A percentile compares a stretch with the other conserved stretches of the same genome.
phyloP scores from a whole-genome alignment of 495 filamentous ascomycete species.

The Hypoxylon fuscum region DNA sequence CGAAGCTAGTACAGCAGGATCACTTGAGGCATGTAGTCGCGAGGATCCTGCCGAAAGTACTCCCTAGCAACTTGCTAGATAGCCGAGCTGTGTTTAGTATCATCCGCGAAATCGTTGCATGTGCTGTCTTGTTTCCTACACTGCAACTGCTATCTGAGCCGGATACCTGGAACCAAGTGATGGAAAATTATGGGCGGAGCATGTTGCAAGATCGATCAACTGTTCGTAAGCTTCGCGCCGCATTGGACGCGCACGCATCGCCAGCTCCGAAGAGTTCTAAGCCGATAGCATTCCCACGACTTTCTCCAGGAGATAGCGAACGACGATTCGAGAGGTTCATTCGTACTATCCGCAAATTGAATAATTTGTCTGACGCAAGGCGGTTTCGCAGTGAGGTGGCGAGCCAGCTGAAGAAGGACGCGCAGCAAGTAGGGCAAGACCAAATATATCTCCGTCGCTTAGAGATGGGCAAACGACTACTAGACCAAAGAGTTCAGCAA shows the following conservation, averaged over 20 bases:
- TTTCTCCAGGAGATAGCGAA: constrained; percentile 75
- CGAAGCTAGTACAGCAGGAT: constrained; percentile 83
- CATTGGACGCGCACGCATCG: constrained; percentile 93
- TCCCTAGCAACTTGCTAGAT: constrained; percentile 75
- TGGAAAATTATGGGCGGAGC: constrained; percentile 86
- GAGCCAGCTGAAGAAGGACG: constrained; percentile 90
- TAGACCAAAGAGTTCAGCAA: constrained; percentile 89
- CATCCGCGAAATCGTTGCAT: constrained; percentile 83
- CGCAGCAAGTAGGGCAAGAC: constrained; percentile 79
- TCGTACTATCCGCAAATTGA: constrained; percentile 84
- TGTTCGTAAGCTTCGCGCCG: constrained; percentile 90
- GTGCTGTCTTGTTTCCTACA: constrained; percentile 76
- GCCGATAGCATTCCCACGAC: constrained; percentile 71
- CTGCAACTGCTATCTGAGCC: constrained; percentile 82
- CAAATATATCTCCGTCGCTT: constrained; percentile 84
- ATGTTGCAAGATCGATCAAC: constrained; percentile 96
- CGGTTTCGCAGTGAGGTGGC: constrained; percentile 90
- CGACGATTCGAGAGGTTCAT: constrained; percentile 94
- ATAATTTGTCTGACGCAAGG: constrained; percentile 92
- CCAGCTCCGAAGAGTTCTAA: constrained; percentile 74
- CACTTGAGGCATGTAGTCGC: constrained; percentile 78
- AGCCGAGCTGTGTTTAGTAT: constrained; percentile 83
- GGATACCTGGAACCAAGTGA: constrained; percentile 95
- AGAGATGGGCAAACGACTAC: constrained; percentile 87
- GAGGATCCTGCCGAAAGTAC: constrained; percentile 75